Conservation (phyloP, 208 protist genomes). For the Leishmania major region DNA sequence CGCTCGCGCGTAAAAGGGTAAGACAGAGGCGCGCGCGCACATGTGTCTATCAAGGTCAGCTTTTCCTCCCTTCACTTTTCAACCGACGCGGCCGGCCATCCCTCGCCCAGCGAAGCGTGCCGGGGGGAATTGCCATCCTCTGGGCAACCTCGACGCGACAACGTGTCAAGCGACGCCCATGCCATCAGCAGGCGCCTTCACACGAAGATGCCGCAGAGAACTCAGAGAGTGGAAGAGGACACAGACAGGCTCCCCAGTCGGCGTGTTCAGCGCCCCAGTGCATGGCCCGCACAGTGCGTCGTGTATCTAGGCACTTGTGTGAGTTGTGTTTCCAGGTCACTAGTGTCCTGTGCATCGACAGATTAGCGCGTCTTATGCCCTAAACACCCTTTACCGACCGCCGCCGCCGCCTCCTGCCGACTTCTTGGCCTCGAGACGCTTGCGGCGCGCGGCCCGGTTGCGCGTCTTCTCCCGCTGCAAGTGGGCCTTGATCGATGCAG, state of each 20-base stretch:
- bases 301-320: neutral
- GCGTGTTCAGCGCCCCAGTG: neutral
- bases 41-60: neutral
- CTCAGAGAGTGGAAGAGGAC: constrained; percentile 2
- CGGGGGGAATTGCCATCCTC: neutral
- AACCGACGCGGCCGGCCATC: neutral
- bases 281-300: neutral
- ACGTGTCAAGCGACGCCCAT: neutral
- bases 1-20: neutral
- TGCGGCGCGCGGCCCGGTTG: constrained; percentile 57
- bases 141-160: neutral
- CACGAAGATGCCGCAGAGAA: neutral
- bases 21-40: neutral
- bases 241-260: neutral
- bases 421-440: constrained; percentile 48
- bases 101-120: neutral
- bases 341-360: neutral
- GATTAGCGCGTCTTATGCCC: neutral
- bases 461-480: constrained; percentile 57
- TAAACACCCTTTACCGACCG: neutral
- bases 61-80: neutral
- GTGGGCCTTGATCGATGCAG: constrained; percentile 45
- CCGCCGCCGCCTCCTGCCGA: neutral
- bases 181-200: neutral
- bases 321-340: neutral